Conservation (phyloP, 2,329 filamentous ascomycete species). For the Colletotrichum tanaceti region DNA sequence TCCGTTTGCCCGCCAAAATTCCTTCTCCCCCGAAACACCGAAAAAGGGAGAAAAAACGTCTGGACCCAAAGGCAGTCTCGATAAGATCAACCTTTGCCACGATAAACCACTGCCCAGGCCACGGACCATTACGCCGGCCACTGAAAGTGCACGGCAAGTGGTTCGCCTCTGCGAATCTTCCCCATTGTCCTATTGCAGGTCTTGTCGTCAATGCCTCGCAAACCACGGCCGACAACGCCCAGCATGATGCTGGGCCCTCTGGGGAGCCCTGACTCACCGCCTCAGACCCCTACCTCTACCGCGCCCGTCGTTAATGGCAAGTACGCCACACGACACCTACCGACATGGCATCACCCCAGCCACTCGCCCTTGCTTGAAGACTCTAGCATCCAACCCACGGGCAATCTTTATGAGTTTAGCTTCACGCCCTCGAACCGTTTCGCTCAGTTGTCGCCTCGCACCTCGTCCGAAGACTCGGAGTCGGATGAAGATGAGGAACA, state of each 20-base stretch:
- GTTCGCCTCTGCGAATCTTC: background rate
- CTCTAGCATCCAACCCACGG: conserved; percentile 57
- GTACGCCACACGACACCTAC: conserved; percentile 47
- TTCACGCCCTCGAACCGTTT: conserved; percentile 45
- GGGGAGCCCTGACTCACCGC: conserved; percentile 59
- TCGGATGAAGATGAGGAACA: conserved; percentile 29
- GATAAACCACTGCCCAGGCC: background rate
- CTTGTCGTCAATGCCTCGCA: conserved; percentile 46
- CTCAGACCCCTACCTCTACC: conserved; percentile 57
- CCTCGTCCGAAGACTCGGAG: conserved; percentile 45
- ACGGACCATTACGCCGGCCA: background rate
- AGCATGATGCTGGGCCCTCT: conserved; percentile 53
- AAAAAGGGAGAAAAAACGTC: conserved; percentile 20
- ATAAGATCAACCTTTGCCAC: conserved; percentile 29
- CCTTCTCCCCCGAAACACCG: conserved; percentile 29
- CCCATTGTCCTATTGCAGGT: background rate
- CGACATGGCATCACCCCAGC: conserved; percentile 49
- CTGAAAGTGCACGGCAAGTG: background rate
- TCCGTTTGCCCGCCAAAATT: conserved; percentile 31
- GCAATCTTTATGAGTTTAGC: conserved; percentile 57
- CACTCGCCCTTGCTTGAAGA: conserved; percentile 48
- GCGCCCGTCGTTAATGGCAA: conserved; percentile 51
- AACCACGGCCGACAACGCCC: conserved; percentile 56
- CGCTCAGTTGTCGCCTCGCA: conserved; percentile 50
- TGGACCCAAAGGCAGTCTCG: conserved; percentile 25